Base-by-base conservation (phyloP, 2,329 filamentous ascomycete species). In the Aspergillus fijiensis region DNA sequence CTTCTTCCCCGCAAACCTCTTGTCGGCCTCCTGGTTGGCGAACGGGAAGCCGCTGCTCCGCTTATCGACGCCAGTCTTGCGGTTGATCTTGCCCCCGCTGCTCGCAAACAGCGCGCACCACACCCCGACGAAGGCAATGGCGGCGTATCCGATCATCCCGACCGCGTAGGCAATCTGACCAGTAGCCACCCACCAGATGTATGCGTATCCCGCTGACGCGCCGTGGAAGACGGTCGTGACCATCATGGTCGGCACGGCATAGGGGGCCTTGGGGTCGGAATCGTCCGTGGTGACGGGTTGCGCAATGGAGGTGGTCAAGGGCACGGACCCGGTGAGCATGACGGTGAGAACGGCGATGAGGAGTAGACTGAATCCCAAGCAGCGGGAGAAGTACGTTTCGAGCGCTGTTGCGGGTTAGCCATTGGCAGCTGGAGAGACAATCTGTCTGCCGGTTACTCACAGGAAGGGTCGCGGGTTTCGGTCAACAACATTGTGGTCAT, bases 381-480 rank as follows among this genome's bases (percentile, higher is more conserved):
- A 85, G 48, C 90, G 88, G 55, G 86, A 86, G 73, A 93, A 87
- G 81, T 94, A 94, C 58, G 84, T 77, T 74, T 92, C 89, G 33
- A 91, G 80, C 25, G 77, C 87, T 85, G 65, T 49, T 29, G 58
- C 27, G 51, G 14, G 9, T 52, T 42, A 64, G 55, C 60, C 61
- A 61, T 61, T 29, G 10, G 29, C 10, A 47, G 25, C 52, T 16
- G 29, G 14, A 12, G 23, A 12, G 11, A 21, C 10, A 45, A 10
- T 6, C n/a, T 3, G 27, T 16, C n/a, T 23, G 25, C 23, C 58
- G 25, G 58, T 47, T 19, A 49, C 79, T 62, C 76, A 87, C 83
- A 75, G 58, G 82, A 82, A 57, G 82, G 76, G 64, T 83, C 79
- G 61, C 83, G 82, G 45, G 83, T 79, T 64, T 87, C 84, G 54